Conservation (phyloP, 129 eudicot species). For the Lactuca saligna region DNA sequence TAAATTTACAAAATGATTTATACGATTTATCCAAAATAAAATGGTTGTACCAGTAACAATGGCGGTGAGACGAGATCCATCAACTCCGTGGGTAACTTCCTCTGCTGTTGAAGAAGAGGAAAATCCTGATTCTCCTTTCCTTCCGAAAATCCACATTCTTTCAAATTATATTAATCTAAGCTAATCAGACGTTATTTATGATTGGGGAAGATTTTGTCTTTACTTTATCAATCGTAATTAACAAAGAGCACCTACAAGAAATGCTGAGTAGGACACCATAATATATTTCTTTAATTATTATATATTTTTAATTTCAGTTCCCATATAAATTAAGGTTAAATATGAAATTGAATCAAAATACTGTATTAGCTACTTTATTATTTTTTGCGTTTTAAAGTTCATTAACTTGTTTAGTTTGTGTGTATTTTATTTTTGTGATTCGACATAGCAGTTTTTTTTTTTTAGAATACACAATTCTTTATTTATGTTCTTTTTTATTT, state of each 20-base stretch:
- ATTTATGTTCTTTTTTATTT: no score
- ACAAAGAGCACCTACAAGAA: conserved; percentile 1
- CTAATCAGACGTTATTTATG: not conserved
- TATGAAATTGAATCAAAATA: no score
- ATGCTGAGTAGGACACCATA: not conserved
- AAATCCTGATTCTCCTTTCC: conserved; percentile 36
- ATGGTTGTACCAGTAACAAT: conserved; percentile 34
- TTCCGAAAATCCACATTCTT: conserved; percentile 41
- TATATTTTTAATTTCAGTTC: not conserved
- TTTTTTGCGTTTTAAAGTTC: no score
- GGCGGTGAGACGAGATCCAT: conserved; percentile 33
- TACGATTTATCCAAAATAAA: no score
- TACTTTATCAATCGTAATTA: conserved; percentile 7
- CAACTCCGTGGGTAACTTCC: conserved; percentile 32
- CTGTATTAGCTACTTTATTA: no score
- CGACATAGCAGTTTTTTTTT: no score
- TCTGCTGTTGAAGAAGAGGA: conserved; percentile 39
- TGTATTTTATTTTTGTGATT: no score
- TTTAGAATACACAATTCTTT: no score
- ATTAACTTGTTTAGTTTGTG: no score
- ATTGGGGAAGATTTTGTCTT: not conserved
- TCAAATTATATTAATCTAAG: not conserved
- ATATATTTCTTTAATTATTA: no score
- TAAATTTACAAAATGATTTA: no score
- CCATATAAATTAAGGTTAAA: no score